Conservation (phyloP, 768 basidiomycete species). For the Pisolithus albus region DNA sequence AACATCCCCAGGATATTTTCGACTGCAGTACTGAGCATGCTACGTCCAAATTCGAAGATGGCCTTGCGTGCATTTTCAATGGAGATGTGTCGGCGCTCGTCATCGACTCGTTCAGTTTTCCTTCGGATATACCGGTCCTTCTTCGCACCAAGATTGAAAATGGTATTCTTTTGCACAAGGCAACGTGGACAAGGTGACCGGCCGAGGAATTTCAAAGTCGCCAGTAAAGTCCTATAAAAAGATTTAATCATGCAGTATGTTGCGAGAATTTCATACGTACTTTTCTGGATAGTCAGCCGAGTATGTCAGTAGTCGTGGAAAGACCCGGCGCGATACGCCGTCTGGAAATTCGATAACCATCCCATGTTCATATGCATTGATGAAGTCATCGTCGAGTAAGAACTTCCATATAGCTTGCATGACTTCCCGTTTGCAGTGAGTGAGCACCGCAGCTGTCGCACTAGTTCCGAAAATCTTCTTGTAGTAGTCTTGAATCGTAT, state of each 20-base stretch:
- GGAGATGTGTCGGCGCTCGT: neutral
- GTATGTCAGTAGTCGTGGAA: slow-evolving; percentile 19
- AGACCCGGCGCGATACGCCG: slow-evolving; percentile 9
- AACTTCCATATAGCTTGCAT: slow-evolving; percentile 21
- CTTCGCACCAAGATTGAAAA: slow-evolving; percentile 8
- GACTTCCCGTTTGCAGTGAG: slow-evolving; percentile 11
- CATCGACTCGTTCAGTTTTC: neutral
- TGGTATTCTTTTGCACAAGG: slow-evolving; percentile 2
- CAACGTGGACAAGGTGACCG: slow-evolving; percentile 19
- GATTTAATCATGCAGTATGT: slow-evolving; percentile 1
- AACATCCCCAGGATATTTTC: neutral
- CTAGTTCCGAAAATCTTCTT: neutral
- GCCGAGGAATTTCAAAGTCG: slow-evolving; percentile 12
- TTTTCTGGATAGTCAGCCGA: slow-evolving; percentile 28
- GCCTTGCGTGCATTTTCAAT: neutral
- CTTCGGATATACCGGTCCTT: neutral
- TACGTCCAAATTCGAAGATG: neutral
- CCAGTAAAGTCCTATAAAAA: slow-evolving; percentile 12
- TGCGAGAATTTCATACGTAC: slow-evolving; percentile 12
- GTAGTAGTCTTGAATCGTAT: slow-evolving; percentile 11
- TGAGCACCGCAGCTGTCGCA: slow-evolving; percentile 2
- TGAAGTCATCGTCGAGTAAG: slow-evolving; percentile 20
- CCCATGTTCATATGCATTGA: slow-evolving; percentile 16
- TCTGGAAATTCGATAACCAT: slow-evolving; percentile 15
- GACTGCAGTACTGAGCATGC: neutral